Base-by-base conservation (phyloP, 2,329 filamentous ascomycete genomes). In the Nemania abortiva region DNA sequence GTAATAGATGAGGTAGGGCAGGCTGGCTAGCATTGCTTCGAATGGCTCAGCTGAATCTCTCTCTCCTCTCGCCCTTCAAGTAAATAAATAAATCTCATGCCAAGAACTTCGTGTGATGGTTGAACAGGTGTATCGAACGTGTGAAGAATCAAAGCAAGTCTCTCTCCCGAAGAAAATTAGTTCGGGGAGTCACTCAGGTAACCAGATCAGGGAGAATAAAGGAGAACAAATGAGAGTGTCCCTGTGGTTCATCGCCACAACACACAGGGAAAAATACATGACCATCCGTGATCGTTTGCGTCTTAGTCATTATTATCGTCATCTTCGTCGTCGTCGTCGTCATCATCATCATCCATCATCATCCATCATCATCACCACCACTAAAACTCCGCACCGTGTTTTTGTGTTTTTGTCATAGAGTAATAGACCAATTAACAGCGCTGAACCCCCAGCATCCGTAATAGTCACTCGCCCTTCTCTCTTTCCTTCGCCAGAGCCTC, bases 401-500 rank as follows among this genome's bases (percentile, higher is more conserved):
- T 42, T 1, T n/a, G n/a, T n/a, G n/a, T 31, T 47, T 15, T 11
- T 24, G 45, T 37, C 56, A 49, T 61, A 61, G 42, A 57, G 56
- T 18, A 49, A 42, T 11, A 56, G 22, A 20, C 34, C 34, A 42
- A 29, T 68, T 49, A 64, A 29, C 54, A 52, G 9, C 65, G 64
- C 65, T 68, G 65, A 42, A 64, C 5, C 29, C 60, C 59, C 60
- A 63, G 47, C 53, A 63, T 15, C 59, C 59, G 42, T 50, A 68
- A 62, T 63, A 68, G 65, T 70, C 60, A 74, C 47, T 72, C 71
- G 56, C 66, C 67, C 59, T 69, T 73, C 9, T 75, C 71, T 54
- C 71, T 74, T 37, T 75, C 70, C 47, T 68, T 67, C 50, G 69
- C 69, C 24, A 78, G 73, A 6, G 72, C 70, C 1, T 77, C 75